Conservation (phyloP, 1,284 basidiomycete species). For the Filobasidium uniguttulatum region DNA sequence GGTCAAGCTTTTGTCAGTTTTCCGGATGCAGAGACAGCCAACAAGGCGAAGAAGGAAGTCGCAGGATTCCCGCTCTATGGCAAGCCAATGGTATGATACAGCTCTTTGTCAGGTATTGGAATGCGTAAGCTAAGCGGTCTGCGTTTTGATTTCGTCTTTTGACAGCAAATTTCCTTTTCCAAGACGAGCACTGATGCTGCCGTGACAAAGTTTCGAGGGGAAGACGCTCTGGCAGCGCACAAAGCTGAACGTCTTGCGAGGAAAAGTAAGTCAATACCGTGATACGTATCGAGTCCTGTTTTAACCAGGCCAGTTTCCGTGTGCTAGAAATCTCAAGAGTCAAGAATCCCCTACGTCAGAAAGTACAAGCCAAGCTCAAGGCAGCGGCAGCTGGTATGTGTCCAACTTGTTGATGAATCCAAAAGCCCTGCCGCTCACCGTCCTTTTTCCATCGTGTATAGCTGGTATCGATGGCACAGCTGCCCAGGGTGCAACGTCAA, state of each 20-base stretch:
- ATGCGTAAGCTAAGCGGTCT: neutral
- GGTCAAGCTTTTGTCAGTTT: constrained; percentile 98
- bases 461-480: constrained; percentile 8
- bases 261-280: constrained; percentile 62
- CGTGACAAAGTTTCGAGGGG: constrained; percentile 55
- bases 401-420: too few relatives aligned
- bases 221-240: constrained; percentile 54
- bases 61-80: constrained; percentile 89
- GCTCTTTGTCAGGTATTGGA: neutral
- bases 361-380: constrained; percentile 62
- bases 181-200: constrained; percentile 76
- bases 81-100: constrained; percentile 68
- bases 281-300: neutral
- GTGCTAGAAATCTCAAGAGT: constrained; percentile 57
- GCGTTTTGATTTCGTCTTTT: neutral
- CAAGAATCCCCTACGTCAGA: constrained; percentile 72
- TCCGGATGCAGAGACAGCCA: constrained; percentile 60
- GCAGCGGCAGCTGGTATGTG: constrained; percentile 52
- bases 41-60: constrained; percentile 81
- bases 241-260: constrained; percentile 57
- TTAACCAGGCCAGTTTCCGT: neutral
- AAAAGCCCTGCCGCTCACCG: neutral
- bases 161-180: constrained; percentile 88
- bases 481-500: constrained; percentile 40
- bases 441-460: neutral